Evolutionary conservation across 2,329 filamentous ascomycete species (phyloP), one percentile per base, ranked within the genome.

Genomic region (Botrytis pseudocinerea): DNA sequence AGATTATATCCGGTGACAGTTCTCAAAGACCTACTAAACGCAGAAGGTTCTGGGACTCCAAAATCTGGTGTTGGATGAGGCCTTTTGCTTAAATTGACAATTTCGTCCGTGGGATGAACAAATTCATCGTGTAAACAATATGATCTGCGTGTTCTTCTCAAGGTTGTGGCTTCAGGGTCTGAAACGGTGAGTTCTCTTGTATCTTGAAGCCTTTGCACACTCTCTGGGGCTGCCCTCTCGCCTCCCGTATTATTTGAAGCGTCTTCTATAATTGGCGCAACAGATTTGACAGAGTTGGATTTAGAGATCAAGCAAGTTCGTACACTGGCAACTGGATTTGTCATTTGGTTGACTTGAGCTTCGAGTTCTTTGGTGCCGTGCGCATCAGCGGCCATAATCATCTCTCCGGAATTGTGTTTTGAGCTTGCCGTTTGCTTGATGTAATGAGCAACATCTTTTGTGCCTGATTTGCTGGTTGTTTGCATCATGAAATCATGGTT

Each of bases 171-270:
- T 57, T 28, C n/a, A 16, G 2, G 25, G 12, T 3, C 42, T 38
- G 20, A 20, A 25, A 18, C 4, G 1, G 10, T 4, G 7, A 2
- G 10, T 7, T 32, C 2, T 1, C 1, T 4, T 38, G 22, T 40
- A n/a, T 5, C 1, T 18, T 51, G 28, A n/a, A 20, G 7, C 22
- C 4, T 14, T n/a, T 38, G 6, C 9, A 8, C 44, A 8, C 8
- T 51, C n/a, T 38, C 22, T 18, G 3, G 42, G 28, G 10, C 42
- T 14, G 28, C 32, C 2, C 25, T 5, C 9, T 16, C 12, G 44
- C 20, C 5, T 35, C 46, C 3, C 40, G 22, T 18, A 25, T 54
- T n/a, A 7, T 3, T 20, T 1, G 46, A 22, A 9, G 20, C 22
- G 5, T 54, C 25, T 59, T 57, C 48, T 44, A 57, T 69, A 20